Evolutionary conservation across 2,329 filamentous ascomycete genomes (phyloP), one percentile per base, ranked within the genome.

Genomic region (Arthrobotrys sphaeroides): DNA sequence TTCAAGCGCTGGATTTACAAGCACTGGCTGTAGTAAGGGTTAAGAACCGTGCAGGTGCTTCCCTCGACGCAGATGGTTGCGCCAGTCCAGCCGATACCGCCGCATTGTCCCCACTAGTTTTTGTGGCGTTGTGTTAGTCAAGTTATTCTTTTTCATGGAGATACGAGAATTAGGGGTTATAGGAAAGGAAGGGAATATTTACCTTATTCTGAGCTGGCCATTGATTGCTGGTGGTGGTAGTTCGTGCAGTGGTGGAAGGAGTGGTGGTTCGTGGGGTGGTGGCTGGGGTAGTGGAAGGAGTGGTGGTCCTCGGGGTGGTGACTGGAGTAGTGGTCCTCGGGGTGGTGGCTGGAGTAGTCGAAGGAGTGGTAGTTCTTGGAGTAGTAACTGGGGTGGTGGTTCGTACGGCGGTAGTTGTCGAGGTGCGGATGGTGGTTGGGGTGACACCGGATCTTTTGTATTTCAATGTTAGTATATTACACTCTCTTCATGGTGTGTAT

Each of bases 101-200:
- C 79, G 57, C 80, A 80, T 68, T 81, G 79, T 43, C 72, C 80
- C 42, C 73, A 81, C 13, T 77, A 72, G n/a, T n/a, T n/a, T n/a
- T n/a, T n/a, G n/a, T n/a, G n/a, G n/a, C n/a, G n/a, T n/a, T n/a
- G n/a, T n/a, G n/a, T n/a, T n/a, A n/a, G n/a, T n/a, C n/a, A n/a
- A n/a, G n/a, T n/a, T n/a, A n/a, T n/a, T n/a, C n/a, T n/a, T n/a
- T n/a, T n/a, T n/a, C n/a, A n/a, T n/a, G n/a, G 6, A 59, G 53
- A 1, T 33, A 59, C 20, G 66, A 60, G 7, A 28, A 22, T 62
- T 53, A 60, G 66, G 18, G 12, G 13, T 13, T 28, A 12, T 9
- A 12, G 13, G 9, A 42, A n/a, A 12, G 18, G 16, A 16, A 2
- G 31, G 31, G 13, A n/a, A 7, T 7, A 7, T 26, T 18, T 69